These are phyloP conservation scores for Mycena capillaripes DNA, from an alignment of 768 basidiomycete genomes.

Conservation along the genomic window DNA sequence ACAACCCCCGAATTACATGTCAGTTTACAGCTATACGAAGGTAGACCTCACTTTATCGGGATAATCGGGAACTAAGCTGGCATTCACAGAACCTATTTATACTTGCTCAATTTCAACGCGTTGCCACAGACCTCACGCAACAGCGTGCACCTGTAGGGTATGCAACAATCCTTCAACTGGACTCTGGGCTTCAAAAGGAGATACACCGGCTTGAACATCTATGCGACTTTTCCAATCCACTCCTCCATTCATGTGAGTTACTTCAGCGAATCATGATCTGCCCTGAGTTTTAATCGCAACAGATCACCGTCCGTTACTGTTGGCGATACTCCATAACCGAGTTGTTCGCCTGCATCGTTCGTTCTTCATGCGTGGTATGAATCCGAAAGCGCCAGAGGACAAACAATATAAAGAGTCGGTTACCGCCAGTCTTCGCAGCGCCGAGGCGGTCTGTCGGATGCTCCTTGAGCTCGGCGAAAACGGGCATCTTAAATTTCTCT, in stretches of 20 bases:
- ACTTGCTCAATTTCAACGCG: constrained; percentile 20
- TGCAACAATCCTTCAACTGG: constrained; percentile 18
- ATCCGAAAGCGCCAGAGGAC: constrained; percentile 15
- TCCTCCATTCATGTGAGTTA: constrained; percentile 1
- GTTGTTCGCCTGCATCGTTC: constrained; percentile 18
- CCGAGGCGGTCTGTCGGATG: constrained; percentile 15
- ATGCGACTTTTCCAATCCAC: constrained; percentile 20
- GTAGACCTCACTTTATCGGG: neutral
- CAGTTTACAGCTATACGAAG: constrained; percentile 22
- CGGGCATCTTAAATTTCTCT: constrained; percentile 20
- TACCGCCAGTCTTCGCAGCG: constrained; percentile 4
- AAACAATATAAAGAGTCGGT: constrained; percentile 22
- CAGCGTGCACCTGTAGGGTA: constrained; percentile 18
- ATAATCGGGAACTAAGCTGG: neutral
- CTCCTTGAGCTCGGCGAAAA: constrained; percentile 17
- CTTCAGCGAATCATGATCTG: neutral
- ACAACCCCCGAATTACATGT: constrained; percentile 13
- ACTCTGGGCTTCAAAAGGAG: constrained; percentile 16
- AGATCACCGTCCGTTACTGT: constrained; percentile 14
- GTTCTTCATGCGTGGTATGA: constrained; percentile 25
- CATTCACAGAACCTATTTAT: constrained; percentile 1
- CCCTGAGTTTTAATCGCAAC: no score
- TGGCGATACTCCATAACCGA: constrained; percentile 18
- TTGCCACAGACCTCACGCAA: constrained; percentile 19
- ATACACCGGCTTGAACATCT: constrained; percentile 8